Percentiles rank a stretch among this genome's conserved stretches.
Evolutionary conservation across 2,329 filamentous ascomycete species (phyloP).

Genomic region (Colletotrichum simmondsii): DNA sequence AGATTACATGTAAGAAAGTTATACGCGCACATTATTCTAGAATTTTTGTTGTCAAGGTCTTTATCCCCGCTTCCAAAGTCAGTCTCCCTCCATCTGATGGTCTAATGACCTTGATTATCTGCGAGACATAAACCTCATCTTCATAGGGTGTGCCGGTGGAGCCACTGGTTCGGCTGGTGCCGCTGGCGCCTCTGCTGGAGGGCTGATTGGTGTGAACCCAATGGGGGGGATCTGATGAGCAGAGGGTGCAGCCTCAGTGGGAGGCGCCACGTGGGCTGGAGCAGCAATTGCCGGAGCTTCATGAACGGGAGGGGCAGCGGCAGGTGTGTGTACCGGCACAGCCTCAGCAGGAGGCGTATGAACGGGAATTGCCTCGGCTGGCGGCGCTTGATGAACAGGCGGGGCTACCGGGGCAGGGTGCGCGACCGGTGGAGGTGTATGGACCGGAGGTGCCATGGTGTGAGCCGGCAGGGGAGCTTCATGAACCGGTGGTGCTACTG

Average conservation of each 20-base stretch:
- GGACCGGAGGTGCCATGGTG: not conserved
- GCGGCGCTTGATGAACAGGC: conserved; percentile 1
- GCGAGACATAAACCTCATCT: conserved; percentile 24
- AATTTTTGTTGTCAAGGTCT: not conserved
- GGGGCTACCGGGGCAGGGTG: not conserved
- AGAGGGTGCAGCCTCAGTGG: not conserved
- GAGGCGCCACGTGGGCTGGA: not conserved
- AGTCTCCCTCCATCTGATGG: too few species aligned
- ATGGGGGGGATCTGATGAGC: not conserved
- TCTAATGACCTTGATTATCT: not conserved
- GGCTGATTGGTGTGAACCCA: not conserved
- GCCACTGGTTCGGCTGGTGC: not conserved
- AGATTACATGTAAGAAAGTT: conserved; percentile 32
- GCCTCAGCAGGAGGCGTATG: conserved; percentile 2
- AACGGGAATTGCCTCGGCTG: conserved; percentile 16
- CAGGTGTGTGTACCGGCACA: not conserved
- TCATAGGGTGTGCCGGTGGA: conserved; percentile 6
- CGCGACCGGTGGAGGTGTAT: conserved; percentile 7
- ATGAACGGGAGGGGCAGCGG: not conserved
- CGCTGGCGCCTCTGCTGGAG: conserved; percentile 3
- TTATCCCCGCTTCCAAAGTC: not conserved
- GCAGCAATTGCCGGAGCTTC: not conserved
- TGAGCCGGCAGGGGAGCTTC: not conserved
- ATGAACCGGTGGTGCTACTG: not conserved
- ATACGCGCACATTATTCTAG: not conserved